Conservation (phyloP, 345 rosid species). For the Microcos paniculata region DNA sequence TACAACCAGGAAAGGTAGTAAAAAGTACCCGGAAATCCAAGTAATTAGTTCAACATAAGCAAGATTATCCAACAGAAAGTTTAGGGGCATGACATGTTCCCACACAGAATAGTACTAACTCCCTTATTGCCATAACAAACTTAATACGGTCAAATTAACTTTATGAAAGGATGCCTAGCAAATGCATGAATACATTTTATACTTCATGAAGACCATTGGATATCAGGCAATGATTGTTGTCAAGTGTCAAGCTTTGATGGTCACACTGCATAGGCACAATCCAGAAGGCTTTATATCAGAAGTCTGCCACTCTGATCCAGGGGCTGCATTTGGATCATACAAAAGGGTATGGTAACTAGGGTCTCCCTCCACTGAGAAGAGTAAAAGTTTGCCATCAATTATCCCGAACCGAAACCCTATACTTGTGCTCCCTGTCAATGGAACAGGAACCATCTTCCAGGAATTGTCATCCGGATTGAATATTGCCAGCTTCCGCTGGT, state of each 20-base stretch:
- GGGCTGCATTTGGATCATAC: conserved; percentile 74
- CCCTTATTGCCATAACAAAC: not conserved
- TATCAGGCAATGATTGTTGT: not conserved
- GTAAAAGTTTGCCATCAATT: conserved; percentile 66
- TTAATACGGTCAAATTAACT: not conserved
- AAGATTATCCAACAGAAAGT: not conserved
- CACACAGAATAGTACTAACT: not conserved
- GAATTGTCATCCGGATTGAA: conserved; percentile 59
- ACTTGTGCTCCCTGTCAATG: conserved; percentile 66
- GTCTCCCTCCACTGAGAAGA: conserved; percentile 57
- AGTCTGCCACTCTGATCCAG: conserved; percentile 74
- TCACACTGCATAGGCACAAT: conserved; percentile 65
- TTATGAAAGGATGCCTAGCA: not conserved
- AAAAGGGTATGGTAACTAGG: conserved; percentile 52
- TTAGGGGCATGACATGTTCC: not conserved
- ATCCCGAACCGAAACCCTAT: conserved; percentile 75
- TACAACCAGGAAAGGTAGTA: not conserved
- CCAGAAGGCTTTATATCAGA: conserved; percentile 71
- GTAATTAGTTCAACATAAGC: not conserved
- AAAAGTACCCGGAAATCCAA: not conserved
- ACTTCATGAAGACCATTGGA: not conserved
- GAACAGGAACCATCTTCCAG: conserved; percentile 79
- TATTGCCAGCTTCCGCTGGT: conserved; percentile 73
- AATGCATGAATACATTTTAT: not conserved
- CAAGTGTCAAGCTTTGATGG: conserved; percentile 72